Percentiles rank a stretch among this genome's conserved stretches.
Evolutionary conservation across 345 rosid genomes (phyloP).

Genomic region (Conringia planisiliqua): DNA sequence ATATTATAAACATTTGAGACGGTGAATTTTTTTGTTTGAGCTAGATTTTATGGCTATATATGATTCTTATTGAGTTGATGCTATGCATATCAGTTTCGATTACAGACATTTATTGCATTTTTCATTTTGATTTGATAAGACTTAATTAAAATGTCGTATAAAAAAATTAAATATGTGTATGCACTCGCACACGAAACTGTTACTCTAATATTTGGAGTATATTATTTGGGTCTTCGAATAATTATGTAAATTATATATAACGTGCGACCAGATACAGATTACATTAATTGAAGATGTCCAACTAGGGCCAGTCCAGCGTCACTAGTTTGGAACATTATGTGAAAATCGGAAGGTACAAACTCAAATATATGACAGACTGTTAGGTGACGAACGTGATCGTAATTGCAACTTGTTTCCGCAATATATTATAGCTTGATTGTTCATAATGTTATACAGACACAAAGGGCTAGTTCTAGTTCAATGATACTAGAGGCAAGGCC

Average conservation of each 20-base stretch:
- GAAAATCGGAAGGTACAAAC: not conserved
- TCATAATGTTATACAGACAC: not conserved
- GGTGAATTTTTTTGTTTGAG: conserved; percentile 2
- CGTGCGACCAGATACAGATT: conserved; percentile 1
- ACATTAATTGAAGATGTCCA: not conserved
- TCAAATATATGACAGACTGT: conserved; percentile 17
- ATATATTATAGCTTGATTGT: not conserved
- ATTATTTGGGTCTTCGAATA: not conserved
- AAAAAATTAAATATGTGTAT: not conserved
- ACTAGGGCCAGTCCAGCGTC: conserved; percentile 14
- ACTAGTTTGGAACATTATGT: conserved; percentile 14
- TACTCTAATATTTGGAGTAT: conserved; percentile 4
- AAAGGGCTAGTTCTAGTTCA: not conserved
- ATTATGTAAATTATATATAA: conserved; percentile 6
- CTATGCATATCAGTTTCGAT: not conserved
- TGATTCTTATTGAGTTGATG: not conserved
- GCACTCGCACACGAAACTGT: not conserved
- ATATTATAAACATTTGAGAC: not conserved
- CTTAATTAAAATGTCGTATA: not conserved
- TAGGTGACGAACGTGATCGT: conserved; percentile 22
- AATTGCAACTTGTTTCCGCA: not conserved
- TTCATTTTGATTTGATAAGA: not conserved
- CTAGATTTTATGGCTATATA: not conserved
- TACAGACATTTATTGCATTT: not conserved
- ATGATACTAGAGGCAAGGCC: not conserved